Conservation (phyloP, 2,329 filamentous ascomycete genomes). For the Trichoderma cornu-damae region DNA sequence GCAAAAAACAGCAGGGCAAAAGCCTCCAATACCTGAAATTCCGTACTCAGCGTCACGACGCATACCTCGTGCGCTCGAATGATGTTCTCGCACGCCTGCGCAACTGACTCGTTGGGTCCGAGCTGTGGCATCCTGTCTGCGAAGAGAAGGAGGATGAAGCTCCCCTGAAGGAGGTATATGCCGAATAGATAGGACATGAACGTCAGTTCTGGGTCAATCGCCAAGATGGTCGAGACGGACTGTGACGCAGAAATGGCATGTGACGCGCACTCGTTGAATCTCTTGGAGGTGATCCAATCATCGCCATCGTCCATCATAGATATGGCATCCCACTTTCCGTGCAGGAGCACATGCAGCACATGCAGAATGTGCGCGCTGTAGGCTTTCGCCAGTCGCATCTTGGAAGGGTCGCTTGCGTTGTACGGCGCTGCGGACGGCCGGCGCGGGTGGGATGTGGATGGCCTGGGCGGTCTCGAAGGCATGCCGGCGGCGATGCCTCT, state of each 20-base stretch:
- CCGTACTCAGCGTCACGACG: conserved; percentile 45
- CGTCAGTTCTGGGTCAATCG: conserved; percentile 44
- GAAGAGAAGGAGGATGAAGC: conserved; percentile 45
- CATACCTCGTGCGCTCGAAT: conserved; percentile 48
- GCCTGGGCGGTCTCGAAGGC: conserved; percentile 16
- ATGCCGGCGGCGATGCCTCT: conserved; percentile 4
- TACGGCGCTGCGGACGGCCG: conserved; percentile 15
- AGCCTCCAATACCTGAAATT: conserved; percentile 40
- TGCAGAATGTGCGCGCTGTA: conserved; percentile 46
- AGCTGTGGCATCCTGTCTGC: conserved; percentile 46
- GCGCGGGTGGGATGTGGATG: conserved; percentile 19
- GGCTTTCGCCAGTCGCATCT: conserved; percentile 38
- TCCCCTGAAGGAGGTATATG: conserved; percentile 48
- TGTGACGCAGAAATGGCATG: conserved; percentile 45
- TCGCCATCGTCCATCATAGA: conserved; percentile 46
- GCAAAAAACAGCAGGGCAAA: not conserved
- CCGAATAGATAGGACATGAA: conserved; percentile 51
- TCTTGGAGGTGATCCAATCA: conserved; percentile 44
- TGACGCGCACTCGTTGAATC: conserved; percentile 42
- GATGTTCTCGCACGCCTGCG: conserved; percentile 46
- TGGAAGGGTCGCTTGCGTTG: conserved; percentile 27
- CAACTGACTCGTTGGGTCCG: conserved; percentile 41
- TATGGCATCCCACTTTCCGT: conserved; percentile 47
- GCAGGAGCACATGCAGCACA: conserved; percentile 44
- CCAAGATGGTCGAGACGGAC: conserved; percentile 42